Evolutionary conservation across 1,284 basidiomycete genomes (phyloP).

Genomic region (Phylloboletellus chloephorus): DNA sequence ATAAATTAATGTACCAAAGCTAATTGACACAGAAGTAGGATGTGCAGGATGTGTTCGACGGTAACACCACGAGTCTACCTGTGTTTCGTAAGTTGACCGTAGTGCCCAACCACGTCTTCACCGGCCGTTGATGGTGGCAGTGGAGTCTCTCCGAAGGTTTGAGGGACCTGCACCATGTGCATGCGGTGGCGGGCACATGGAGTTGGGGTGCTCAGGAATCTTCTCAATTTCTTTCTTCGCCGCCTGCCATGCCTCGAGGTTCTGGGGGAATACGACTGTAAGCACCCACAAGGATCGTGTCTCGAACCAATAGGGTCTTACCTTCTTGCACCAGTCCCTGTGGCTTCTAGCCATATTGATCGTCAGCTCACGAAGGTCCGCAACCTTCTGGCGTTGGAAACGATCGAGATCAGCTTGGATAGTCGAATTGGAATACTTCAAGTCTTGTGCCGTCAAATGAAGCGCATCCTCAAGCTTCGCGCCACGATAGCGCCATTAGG

Average conservation of each 20-base stretch:
- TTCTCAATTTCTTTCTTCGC: conserved; percentile 86
- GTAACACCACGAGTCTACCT: conserved; percentile 14
- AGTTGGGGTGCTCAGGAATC: conserved; percentile 87
- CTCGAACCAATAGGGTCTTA: conserved; percentile 32
- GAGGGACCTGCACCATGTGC: conserved; percentile 32
- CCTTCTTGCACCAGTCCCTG: conserved; percentile 93
- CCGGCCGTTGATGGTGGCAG: conserved; percentile 49
- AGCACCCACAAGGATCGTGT: conserved; percentile 7
- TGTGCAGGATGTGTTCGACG: conserved; percentile 2
- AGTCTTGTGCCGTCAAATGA: conserved; percentile 83
- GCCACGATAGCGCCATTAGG: conserved; percentile 19
- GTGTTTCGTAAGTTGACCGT: conserved; percentile 10
- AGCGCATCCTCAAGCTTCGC: conserved; percentile 85
- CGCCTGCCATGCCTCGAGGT: conserved; percentile 94
- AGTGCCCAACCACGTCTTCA: conserved; percentile 26
- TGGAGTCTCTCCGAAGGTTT: conserved; percentile 52
- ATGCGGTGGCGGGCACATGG: conserved; percentile 40
- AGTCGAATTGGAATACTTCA: conserved; percentile 92
- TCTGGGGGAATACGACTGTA: conserved; percentile 46
- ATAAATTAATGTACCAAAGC: conserved; percentile 24
- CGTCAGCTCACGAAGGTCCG: conserved; percentile 88
- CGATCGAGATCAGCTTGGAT: conserved; percentile 97
- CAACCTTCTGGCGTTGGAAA: conserved; percentile 98
- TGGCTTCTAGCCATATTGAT: conserved; percentile 88
- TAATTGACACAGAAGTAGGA: conserved; percentile 14